phyloP scores from a whole-genome alignment of 2,329 filamentous ascomycete species.

The Sporothrix dimorphospora region DNA sequence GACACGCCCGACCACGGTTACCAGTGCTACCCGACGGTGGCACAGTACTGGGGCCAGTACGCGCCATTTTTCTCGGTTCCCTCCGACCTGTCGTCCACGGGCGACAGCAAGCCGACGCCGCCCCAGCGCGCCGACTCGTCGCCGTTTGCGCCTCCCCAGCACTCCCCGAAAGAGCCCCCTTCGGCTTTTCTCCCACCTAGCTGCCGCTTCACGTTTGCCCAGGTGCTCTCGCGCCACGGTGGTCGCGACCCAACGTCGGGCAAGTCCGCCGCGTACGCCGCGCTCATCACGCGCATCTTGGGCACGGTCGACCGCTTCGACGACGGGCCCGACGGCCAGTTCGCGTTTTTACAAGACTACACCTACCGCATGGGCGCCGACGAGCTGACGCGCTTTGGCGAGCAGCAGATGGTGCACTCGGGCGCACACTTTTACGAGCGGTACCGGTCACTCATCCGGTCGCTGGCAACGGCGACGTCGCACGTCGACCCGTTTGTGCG shows the following conservation, averaged over 20 bases:
- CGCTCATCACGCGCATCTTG: constrained; percentile 69
- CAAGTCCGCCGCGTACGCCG: constrained; percentile 67
- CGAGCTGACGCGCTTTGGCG: constrained; percentile 65
- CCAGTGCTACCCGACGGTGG: constrained; percentile 63
- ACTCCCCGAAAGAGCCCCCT: background rate
- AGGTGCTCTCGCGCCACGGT: constrained; percentile 82
- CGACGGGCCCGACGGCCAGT: constrained; percentile 62
- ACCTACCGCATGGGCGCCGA: constrained; percentile 62
- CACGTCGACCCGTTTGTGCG: constrained; percentile 55
- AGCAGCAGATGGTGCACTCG: constrained; percentile 72
- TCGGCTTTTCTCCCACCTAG: constrained; percentile 54
- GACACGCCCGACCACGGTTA: constrained; percentile 61
- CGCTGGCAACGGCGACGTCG: background rate
- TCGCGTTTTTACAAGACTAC: constrained; percentile 72
- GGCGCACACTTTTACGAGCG: constrained; percentile 75
- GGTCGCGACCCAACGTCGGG: constrained; percentile 75
- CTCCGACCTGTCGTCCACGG: constrained; percentile 45
- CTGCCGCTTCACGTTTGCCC: constrained; percentile 80
- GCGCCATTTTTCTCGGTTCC: constrained; percentile 79
- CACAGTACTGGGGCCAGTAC: constrained; percentile 83
- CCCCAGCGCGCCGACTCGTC: constrained; percentile 10
- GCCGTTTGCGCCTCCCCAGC: background rate
- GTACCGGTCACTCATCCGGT: constrained; percentile 64
- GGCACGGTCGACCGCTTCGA: constrained; percentile 44
- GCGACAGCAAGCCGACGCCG: background rate